Evolutionary conservation across 495 filamentous ascomycete species (phyloP).

Genomic region (Penicillium verhagenii): DNA sequence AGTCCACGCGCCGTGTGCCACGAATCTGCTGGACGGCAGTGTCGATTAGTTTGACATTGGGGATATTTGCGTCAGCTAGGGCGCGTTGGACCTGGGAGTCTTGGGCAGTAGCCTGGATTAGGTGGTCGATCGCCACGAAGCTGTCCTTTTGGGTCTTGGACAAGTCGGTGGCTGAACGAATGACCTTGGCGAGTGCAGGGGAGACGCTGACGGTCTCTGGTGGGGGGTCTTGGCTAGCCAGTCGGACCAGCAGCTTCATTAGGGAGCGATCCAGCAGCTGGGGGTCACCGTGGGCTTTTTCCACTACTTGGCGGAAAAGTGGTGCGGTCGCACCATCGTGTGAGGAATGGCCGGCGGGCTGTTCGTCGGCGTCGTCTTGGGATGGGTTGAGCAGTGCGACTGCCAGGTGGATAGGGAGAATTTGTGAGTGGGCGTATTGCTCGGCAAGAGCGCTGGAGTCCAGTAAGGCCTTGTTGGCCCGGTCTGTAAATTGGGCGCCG

Average conservation of each 20-base stretch:
- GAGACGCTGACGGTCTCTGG: constrained; percentile 81
- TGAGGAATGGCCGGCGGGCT: constrained; percentile 58
- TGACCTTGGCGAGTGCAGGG: constrained; percentile 74
- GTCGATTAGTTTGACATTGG: constrained; percentile 86
- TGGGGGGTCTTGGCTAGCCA: constrained; percentile 92
- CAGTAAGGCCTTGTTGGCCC: constrained; percentile 80
- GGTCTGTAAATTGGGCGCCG: constrained; percentile 77
- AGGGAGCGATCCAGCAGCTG: constrained; percentile 83
- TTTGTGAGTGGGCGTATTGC: constrained; percentile 86
- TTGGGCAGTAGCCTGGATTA: constrained; percentile 79
- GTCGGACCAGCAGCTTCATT: constrained; percentile 85
- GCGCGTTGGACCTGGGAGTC: constrained; percentile 70
- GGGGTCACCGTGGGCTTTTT: constrained; percentile 88
- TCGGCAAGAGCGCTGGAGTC: constrained; percentile 81
- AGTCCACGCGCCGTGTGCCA: constrained; percentile 88
- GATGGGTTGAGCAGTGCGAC: constrained; percentile 84
- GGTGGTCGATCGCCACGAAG: constrained; percentile 89
- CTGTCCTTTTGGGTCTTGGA: constrained; percentile 95
- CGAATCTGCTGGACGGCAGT: constrained; percentile 84
- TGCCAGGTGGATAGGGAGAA: constrained; percentile 84
- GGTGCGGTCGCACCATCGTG: constrained; percentile 57
- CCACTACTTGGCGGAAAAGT: constrained; percentile 89
- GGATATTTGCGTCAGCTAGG: constrained; percentile 84
- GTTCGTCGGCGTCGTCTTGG: constrained; percentile 73
- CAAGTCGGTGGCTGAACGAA: constrained; percentile 81